These are phyloP conservation scores for Mycotypha africana DNA, from an alignment of 371 early-diverging fungal genomes.

Conservation along the genomic window DNA sequence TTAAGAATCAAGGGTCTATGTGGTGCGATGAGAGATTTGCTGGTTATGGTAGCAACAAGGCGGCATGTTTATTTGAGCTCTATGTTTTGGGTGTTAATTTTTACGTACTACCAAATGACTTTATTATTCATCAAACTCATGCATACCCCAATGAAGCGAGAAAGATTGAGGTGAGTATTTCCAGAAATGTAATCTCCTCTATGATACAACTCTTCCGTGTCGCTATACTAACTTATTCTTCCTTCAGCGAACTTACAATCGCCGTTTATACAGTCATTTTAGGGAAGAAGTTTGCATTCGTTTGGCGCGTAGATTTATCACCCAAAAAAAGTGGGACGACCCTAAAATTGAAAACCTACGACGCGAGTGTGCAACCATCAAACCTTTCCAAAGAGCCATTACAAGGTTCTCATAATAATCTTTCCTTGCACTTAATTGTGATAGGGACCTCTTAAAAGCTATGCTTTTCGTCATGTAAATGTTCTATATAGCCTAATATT, in stretches of 20 bases:
- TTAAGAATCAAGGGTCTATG: slow-evolving; percentile 43
- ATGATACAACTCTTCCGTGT: background rate
- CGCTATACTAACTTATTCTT: slow-evolving; percentile 3
- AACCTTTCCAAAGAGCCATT: slow-evolving; percentile 22
- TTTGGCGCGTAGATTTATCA: slow-evolving; percentile 47
- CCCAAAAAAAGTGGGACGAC: slow-evolving; percentile 43
- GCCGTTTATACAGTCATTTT: slow-evolving; percentile 49
- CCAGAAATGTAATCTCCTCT: no score
- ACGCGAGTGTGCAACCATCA: slow-evolving; percentile 35
- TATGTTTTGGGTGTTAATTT: slow-evolving; percentile 58
- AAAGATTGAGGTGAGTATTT: slow-evolving; percentile 44
- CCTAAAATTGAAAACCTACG: slow-evolving; percentile 40
- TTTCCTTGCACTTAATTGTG: no score
- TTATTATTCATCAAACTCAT: slow-evolving; percentile 59
- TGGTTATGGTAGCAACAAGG: slow-evolving; percentile 65
- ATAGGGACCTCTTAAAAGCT: no score
- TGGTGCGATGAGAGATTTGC: slow-evolving; percentile 66
- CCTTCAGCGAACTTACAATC: slow-evolving; percentile 61
- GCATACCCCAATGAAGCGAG: slow-evolving; percentile 53
- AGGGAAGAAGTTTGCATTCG: slow-evolving; percentile 57
- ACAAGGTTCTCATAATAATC: slow-evolving; percentile 13
- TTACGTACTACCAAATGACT: slow-evolving; percentile 53
- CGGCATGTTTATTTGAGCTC: slow-evolving; percentile 59
- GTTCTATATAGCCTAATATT: no score
- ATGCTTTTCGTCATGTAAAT: no score